Evolutionary conservation across 2,329 filamentous ascomycete species (phyloP).

Genomic region (Davidsoniella australis): DNA sequence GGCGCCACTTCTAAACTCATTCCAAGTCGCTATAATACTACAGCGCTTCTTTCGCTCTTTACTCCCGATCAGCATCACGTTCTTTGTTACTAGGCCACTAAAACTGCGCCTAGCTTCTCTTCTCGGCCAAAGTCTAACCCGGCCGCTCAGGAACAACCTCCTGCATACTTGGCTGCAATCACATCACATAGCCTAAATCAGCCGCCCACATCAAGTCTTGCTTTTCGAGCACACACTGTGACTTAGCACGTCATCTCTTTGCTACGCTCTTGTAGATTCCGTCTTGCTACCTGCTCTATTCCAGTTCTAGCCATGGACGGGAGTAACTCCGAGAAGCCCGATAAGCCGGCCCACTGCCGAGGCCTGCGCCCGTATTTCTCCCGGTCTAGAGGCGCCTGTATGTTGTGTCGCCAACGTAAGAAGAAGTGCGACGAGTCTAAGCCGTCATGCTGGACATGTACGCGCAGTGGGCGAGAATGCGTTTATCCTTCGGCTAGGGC

Average conservation of each 20-base stretch:
- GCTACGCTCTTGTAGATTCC: too few species aligned
- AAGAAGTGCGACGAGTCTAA: constrained; percentile 20
- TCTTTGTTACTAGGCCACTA: too few species aligned
- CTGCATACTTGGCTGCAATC: too few species aligned
- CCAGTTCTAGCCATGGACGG: constrained; percentile 1
- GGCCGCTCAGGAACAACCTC: too few species aligned
- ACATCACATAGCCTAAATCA: too few species aligned
- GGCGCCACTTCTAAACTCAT: too few species aligned
- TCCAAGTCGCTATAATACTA: not conserved
- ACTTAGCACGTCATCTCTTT: too few species aligned
- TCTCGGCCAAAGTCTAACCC: too few species aligned
- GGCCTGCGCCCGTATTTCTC: constrained; percentile 11
- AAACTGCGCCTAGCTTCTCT: too few species aligned
- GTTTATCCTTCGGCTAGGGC: constrained; percentile 8
- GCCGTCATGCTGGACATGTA: constrained; percentile 15
- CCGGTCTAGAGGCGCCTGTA: constrained; percentile 15
- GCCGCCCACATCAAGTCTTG: not conserved
- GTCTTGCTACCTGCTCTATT: not conserved
- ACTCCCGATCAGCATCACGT: too few species aligned
- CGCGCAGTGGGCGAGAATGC: constrained; percentile 10
- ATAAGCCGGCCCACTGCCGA: constrained; percentile 9
- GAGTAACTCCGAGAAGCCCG: not conserved
- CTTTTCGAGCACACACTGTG: not conserved
- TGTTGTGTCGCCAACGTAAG: constrained; percentile 20
- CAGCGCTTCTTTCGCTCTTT: not conserved